phyloP scores from a whole-genome alignment of 1,284 basidiomycete species.

The Cystobasidium sp. region DNA sequence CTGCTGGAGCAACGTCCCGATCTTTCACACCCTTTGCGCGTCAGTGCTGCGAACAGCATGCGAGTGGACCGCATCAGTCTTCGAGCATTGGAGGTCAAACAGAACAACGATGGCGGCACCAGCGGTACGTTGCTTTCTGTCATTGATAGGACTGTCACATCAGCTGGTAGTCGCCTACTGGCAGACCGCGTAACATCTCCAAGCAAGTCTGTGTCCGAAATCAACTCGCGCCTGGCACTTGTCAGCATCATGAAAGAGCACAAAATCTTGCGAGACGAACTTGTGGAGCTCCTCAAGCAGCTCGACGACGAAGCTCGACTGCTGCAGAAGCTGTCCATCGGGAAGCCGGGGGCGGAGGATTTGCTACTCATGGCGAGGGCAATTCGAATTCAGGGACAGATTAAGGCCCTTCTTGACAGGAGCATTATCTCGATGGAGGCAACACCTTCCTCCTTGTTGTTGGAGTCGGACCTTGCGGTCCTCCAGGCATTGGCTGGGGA shows the following conservation, averaged over 20 bases:
- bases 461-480: conserved; percentile 2
- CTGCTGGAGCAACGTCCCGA: conserved; percentile 43
- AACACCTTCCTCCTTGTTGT: background rate
- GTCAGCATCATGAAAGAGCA: conserved; percentile 75
- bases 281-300: conserved; percentile 65
- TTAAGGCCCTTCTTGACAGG: conserved; percentile 20
- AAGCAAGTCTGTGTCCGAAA: conserved; percentile 73
- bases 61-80: conserved; percentile 64
- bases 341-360: conserved; percentile 71
- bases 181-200: conserved; percentile 63
- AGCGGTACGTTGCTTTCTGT: conserved; percentile 77
- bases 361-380: conserved; percentile 66
- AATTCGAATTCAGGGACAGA: conserved; percentile 26
- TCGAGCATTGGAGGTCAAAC: conserved; percentile 82
- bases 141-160: conserved; percentile 78
- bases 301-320: conserved; percentile 76
- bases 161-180: conserved; percentile 77
- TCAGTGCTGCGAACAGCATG: conserved; percentile 38
- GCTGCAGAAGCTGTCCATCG: conserved; percentile 75
- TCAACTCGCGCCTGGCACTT: conserved; percentile 74
- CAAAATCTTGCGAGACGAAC: conserved; percentile 70
- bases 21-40: conserved; percentile 42
- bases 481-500: background rate
- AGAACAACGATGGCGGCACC: conserved; percentile 71
- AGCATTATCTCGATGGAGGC: background rate